Percentiles rank a stretch among this genome's conserved stretches.
Evolutionary conservation across 495 filamentous ascomycete species (phyloP).

Genomic region (Staphylotrichum longicolle): DNA sequence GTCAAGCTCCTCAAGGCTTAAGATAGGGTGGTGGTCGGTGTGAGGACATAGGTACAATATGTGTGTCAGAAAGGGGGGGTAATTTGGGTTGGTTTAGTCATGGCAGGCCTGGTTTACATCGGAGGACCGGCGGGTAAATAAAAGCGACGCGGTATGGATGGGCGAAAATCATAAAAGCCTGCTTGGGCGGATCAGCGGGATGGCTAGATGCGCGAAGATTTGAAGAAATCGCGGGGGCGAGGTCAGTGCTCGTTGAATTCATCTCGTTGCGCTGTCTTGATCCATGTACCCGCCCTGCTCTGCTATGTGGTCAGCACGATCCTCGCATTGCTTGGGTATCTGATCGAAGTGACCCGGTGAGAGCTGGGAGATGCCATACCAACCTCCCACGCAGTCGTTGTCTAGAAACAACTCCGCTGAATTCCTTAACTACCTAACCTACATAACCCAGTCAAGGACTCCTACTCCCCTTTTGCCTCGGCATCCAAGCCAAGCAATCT

Average conservation of each 20-base stretch:
- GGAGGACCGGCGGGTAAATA: not conserved
- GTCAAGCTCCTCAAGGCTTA: slow-evolving; percentile 51
- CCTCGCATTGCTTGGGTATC: too few relatives aligned
- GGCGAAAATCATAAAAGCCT: not conserved
- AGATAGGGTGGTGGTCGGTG: not conserved
- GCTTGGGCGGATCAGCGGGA: not conserved
- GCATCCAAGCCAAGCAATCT: not conserved
- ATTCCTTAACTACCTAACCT: too few relatives aligned
- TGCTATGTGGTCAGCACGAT: too few relatives aligned
- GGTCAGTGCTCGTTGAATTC: slow-evolving; percentile 9
- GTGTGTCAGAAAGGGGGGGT: not conserved
- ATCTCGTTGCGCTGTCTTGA: slow-evolving; percentile 3
- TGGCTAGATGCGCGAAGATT: not conserved
- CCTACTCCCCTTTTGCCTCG: not conserved
- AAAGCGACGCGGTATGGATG: not conserved
- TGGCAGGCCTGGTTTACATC: not conserved
- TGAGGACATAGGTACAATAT: too few relatives aligned
- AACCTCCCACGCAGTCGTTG: too few relatives aligned
- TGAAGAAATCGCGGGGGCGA: not conserved
- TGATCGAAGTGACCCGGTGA: too few relatives aligned
- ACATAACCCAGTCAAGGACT: too few relatives aligned
- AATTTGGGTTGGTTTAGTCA: too few relatives aligned
- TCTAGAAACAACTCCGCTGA: too few relatives aligned
- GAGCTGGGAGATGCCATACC: too few relatives aligned
- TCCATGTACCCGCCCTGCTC: not conserved